phyloP scores from a whole-genome alignment of 805 yeast species.

The Candida arabinofermentans region DNA sequence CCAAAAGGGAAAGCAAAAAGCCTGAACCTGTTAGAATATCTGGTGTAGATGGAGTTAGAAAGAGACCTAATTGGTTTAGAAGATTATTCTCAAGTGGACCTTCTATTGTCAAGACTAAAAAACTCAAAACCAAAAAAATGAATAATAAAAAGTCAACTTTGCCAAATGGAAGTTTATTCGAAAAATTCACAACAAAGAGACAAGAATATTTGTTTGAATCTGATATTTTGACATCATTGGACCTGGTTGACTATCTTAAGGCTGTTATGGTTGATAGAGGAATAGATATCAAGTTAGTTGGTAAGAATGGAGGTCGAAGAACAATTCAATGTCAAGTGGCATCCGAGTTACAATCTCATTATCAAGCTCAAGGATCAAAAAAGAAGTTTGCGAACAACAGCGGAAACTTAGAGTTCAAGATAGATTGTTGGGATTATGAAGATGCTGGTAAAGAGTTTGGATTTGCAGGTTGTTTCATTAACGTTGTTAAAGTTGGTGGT shows the following conservation, averaged over 20 bases:
- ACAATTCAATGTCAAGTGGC: conserved; percentile 3
- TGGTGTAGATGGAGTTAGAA: neutral
- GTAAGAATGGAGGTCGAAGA: neutral
- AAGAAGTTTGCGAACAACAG: too few relatives aligned
- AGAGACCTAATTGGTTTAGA: conserved; percentile 22
- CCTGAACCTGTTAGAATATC: neutral
- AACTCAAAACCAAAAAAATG: neutral
- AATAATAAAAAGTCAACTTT: neutral
- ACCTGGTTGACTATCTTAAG: conserved; percentile 5
- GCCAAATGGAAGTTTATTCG: neutral
- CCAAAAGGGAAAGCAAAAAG: conserved; percentile 2
- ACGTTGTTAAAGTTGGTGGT: conserved; percentile 15
- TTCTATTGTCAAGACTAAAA: neutral
- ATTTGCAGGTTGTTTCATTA: conserved; percentile 30
- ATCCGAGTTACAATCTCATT: neutral
- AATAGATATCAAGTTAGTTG: conserved; percentile 1
- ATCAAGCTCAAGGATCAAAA: too few relatives aligned
- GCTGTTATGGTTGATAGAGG: conserved; percentile 3
- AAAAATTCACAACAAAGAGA: neutral
- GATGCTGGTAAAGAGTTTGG: conserved; percentile 30
- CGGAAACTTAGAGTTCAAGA: conserved; percentile 12
- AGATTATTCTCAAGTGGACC: conserved; percentile 9
- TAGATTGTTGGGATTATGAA: conserved; percentile 24
- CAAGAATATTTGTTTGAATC: conserved; percentile 15
- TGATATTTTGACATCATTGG: conserved; percentile 10